These are phyloP conservation scores for Lasiodiplodia gonubiensis DNA, from an alignment of 2,329 filamentous ascomycete species.

Conservation along the genomic window DNA sequence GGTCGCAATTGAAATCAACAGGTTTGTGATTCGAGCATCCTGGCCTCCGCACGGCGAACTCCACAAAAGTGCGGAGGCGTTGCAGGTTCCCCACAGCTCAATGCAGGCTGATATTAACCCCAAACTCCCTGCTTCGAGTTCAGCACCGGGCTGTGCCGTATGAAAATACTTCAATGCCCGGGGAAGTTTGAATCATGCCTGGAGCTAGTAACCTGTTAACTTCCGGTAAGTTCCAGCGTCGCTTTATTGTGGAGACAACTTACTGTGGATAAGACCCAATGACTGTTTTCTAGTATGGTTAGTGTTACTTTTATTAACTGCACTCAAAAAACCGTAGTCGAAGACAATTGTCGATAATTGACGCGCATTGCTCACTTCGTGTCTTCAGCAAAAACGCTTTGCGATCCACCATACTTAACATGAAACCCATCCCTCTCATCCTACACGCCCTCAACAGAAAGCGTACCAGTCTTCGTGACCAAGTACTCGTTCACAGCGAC, in stretches of 20 bases:
- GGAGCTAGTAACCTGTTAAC: no score
- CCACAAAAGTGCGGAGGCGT: background rate
- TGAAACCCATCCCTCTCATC: background rate
- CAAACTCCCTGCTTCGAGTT: background rate
- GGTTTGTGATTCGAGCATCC: background rate
- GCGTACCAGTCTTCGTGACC: conserved; percentile 69
- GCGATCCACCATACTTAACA: background rate
- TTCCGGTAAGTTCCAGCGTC: no score
- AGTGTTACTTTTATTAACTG: background rate
- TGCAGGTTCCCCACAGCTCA: background rate
- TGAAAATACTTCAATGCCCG: no score
- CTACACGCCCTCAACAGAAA: conserved; percentile 59
- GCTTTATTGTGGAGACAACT: background rate
- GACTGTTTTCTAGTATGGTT: background rate
- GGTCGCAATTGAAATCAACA: background rate
- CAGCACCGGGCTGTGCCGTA: no score
- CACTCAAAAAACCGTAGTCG: background rate
- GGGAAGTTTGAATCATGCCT: no score
- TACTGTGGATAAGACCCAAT: background rate
- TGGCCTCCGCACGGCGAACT: background rate
- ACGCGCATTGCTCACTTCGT: background rate
- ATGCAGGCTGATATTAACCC: background rate
- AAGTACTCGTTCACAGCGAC: conserved; percentile 68
- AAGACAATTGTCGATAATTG: background rate
- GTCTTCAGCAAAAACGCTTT: background rate